These are phyloP conservation scores for Antarctomyces pellizariae DNA, from an alignment of 495 filamentous ascomycete genomes.

Conservation along the genomic window DNA sequence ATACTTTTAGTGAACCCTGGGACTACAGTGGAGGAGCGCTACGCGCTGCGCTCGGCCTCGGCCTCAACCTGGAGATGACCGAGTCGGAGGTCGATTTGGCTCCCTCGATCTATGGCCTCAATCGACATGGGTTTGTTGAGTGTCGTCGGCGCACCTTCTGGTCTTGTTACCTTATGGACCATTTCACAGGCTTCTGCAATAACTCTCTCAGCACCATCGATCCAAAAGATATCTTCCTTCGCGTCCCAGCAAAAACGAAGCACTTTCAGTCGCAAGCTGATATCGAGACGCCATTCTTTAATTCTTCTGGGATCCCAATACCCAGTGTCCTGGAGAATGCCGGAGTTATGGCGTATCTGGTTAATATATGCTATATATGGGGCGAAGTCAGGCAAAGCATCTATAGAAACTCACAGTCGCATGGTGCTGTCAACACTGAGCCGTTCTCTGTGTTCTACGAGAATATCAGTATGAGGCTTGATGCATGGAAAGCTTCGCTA, in stretches of 20 bases:
- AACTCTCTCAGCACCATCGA: conserved; percentile 21
- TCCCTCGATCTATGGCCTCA: conserved; percentile 30
- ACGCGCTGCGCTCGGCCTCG: conserved; percentile 29
- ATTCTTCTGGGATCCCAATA: conserved; percentile 17
- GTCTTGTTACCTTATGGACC: conserved; percentile 38
- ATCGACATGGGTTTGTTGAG: conserved; percentile 32
- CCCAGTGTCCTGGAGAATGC: conserved; percentile 11
- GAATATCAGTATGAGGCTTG: conserved; percentile 23
- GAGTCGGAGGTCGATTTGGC: conserved; percentile 21
- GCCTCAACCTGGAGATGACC: conserved; percentile 36
- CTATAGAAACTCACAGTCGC: conserved; percentile 25
- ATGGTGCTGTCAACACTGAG: conserved; percentile 9
- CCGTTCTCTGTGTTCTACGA: conserved; percentile 28
- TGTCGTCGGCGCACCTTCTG: conserved; percentile 44
- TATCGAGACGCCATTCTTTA: conserved; percentile 30
- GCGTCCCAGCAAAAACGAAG: conserved; percentile 32
- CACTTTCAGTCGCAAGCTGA: conserved; percentile 31
- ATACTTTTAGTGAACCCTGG: conserved; percentile 27
- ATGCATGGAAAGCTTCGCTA: conserved; percentile 24
- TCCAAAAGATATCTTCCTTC: conserved; percentile 33
- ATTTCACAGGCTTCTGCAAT: conserved; percentile 32
- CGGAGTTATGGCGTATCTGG: conserved; percentile 34
- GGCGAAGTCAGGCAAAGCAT: conserved; percentile 35
- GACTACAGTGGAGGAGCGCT: conserved; percentile 35
- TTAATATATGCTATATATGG: conserved; percentile 37